phyloP scores from a whole-genome alignment of 1,284 basidiomycete genomes.

The Golubevia pallescens region DNA sequence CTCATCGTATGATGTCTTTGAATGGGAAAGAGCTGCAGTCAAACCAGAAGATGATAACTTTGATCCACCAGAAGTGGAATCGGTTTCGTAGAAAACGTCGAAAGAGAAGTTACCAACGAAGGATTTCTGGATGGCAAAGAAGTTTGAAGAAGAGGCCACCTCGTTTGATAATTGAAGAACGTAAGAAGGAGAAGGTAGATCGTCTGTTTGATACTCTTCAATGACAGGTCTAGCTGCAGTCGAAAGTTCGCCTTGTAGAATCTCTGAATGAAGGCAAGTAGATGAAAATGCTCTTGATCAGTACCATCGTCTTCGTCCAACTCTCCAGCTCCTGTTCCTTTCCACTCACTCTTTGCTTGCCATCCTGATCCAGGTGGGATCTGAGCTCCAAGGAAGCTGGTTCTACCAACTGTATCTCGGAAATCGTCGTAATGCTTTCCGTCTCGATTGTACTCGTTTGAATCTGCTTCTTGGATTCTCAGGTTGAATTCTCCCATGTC shows the following conservation, averaged over 20 bases:
- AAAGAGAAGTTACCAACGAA: constrained; percentile 50
- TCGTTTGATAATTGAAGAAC: constrained; percentile 33
- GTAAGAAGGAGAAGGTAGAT: constrained; percentile 27
- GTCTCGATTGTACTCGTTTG: constrained; percentile 13
- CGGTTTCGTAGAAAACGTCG: constrained; percentile 49
- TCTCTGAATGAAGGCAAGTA: constrained; percentile 12
- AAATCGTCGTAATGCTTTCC: constrained; percentile 10
- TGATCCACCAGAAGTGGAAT: constrained; percentile 26
- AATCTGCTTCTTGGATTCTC: constrained; percentile 31
- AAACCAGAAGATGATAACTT: constrained; percentile 29
- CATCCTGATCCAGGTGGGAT: constrained; percentile 30
- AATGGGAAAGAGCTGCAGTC: constrained; percentile 28
- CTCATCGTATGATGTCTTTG: constrained; percentile 34
- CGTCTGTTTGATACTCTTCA: constrained; percentile 16
- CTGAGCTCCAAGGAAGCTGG: constrained; percentile 25
- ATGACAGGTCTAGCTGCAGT: constrained; percentile 18
- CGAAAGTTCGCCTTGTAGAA: constrained; percentile 30
- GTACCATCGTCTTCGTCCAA: no score
- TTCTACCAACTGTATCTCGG: constrained; percentile 13
- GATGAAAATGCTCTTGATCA: neutral
- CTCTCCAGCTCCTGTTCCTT: no score
- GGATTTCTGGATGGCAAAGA: constrained; percentile 43
- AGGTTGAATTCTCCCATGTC: constrained; percentile 38
- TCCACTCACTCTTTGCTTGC: constrained; percentile 21
- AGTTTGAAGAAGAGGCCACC: constrained; percentile 26